phyloP scores from a whole-genome alignment of 2,329 filamentous ascomycete genomes.

The Spiromastix sp. region DNA sequence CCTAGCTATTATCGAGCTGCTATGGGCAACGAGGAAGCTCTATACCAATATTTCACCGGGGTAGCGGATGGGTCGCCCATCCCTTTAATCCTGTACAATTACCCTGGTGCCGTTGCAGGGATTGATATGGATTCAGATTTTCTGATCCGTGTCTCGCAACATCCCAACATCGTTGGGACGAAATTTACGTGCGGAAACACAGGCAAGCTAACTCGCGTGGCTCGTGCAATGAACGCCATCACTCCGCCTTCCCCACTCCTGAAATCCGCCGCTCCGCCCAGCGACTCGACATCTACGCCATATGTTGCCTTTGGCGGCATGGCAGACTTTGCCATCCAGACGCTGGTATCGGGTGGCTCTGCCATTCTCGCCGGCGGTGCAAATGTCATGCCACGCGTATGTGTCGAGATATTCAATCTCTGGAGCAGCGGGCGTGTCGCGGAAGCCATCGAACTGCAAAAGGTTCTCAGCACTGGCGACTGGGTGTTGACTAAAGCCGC shows the following conservation, averaged over 20 bases:
- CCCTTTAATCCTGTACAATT: slow-evolving; percentile 78
- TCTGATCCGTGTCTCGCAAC: slow-evolving; percentile 65
- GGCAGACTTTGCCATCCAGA: slow-evolving; percentile 79
- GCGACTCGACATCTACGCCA: slow-evolving; percentile 22
- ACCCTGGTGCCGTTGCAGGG: slow-evolving; percentile 74
- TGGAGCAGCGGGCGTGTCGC: slow-evolving; percentile 64
- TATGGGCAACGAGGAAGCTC: slow-evolving; percentile 58
- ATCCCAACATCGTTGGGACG: slow-evolving; percentile 75
- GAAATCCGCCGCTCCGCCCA: slow-evolving; percentile 15
- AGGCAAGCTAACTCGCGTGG: slow-evolving; percentile 76
- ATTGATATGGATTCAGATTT: slow-evolving; percentile 86
- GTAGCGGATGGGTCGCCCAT: slow-evolving; percentile 67
- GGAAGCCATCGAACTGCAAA: slow-evolving; percentile 67
- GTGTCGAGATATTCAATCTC: slow-evolving; percentile 69
- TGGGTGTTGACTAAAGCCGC: slow-evolving; percentile 78
- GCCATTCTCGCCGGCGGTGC: slow-evolving; percentile 82
- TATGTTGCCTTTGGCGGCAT: slow-evolving; percentile 88
- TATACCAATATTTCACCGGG: slow-evolving; percentile 61
- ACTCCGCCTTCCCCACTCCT: slow-evolving; percentile 41
- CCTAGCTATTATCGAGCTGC: slow-evolving; percentile 73
- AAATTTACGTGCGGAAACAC: slow-evolving; percentile 91
- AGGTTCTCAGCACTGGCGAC: slow-evolving; percentile 64
- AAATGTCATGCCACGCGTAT: slow-evolving; percentile 78
- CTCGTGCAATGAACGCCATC: slow-evolving; percentile 59
- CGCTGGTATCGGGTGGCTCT: slow-evolving; percentile 65